Conservation (phyloP, 345 rosid species). For the Eutrema yunnanense region DNA sequence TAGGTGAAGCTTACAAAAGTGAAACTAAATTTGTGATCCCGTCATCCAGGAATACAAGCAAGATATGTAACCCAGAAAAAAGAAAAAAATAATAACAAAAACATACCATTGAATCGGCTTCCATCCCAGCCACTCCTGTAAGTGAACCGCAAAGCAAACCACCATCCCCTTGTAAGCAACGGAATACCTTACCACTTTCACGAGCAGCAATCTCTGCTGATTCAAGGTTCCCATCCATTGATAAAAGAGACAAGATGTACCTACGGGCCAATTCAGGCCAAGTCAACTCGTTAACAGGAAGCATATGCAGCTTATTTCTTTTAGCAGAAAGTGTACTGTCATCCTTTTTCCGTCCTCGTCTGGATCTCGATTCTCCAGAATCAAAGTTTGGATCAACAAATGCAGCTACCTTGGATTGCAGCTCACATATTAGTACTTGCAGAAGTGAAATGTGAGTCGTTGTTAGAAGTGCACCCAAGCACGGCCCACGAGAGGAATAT, state of each 20-base stretch:
- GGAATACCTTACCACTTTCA: slow-evolving; percentile 80
- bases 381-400: slow-evolving; percentile 89
- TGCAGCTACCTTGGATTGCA: slow-evolving; percentile 88
- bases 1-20: background rate
- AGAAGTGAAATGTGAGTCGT: slow-evolving; percentile 61
- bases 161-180: slow-evolving; percentile 98
- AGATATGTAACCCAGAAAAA: background rate
- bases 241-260: slow-evolving; percentile 63
- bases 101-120: slow-evolving; percentile 95
- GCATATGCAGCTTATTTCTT: slow-evolving; percentile 64
- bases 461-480: slow-evolving; percentile 50
- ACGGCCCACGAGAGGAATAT: slow-evolving; percentile 32
- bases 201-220: slow-evolving; percentile 73
- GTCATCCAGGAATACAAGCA: slow-evolving; percentile 3
- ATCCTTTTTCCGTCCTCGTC: slow-evolving; percentile 83
- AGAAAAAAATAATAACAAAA: slow-evolving; percentile 16
- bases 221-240: slow-evolving; percentile 87
- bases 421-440: slow-evolving; percentile 68
- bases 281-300: slow-evolving; percentile 81
- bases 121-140: slow-evolving; percentile 92
- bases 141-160: slow-evolving; percentile 94
- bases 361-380: slow-evolving; percentile 71
- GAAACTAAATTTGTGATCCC: background rate
- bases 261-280: slow-evolving; percentile 98
- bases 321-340: slow-evolving; percentile 51